A percentile compares a stretch with the other conserved stretches of the same genome.
Evolutionary conservation across 1,139 yeast species (phyloP).

Genomic region (Kluyveromyces sp.): DNA sequence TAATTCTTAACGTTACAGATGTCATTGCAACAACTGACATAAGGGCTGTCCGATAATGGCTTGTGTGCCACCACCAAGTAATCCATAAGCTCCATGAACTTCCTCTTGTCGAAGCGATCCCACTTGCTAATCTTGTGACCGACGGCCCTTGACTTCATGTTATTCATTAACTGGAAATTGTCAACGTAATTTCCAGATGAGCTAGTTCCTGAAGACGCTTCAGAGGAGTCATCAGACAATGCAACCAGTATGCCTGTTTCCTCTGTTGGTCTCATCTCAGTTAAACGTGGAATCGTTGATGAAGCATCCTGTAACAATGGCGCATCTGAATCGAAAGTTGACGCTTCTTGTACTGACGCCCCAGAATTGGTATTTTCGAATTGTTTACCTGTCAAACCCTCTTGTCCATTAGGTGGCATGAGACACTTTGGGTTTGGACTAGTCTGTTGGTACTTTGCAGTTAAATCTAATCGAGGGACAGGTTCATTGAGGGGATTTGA

Average conservation of each 20-base stretch:
- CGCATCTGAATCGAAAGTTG: background rate
- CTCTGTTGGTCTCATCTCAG: background rate
- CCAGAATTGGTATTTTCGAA: background rate
- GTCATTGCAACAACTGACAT: constrained; percentile 22
- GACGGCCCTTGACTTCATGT: constrained; percentile 3
- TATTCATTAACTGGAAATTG: background rate
- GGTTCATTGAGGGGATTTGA: background rate
- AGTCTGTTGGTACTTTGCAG: background rate
- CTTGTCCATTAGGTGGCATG: no score
- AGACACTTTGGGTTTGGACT: no score
- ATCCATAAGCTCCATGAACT: constrained; percentile 14
- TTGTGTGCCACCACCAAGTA: constrained; percentile 19
- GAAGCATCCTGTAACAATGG: background rate
- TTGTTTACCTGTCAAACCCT: no score
- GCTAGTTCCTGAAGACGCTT: constrained; percentile 2
- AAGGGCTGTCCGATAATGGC: constrained; percentile 15
- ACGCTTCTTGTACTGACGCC: background rate
- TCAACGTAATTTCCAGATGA: background rate
- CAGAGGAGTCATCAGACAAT: constrained; percentile 1
- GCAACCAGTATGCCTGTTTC: background rate
- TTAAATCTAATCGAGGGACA: background rate
- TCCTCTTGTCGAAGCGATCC: constrained; percentile 9
- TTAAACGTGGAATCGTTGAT: background rate
- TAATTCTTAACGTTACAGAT: constrained; percentile 24
- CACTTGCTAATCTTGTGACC: constrained; percentile 2